Conservation (phyloP, 176 grass and related monocot genomes). For the Chrysopogon serrulatus region DNA sequence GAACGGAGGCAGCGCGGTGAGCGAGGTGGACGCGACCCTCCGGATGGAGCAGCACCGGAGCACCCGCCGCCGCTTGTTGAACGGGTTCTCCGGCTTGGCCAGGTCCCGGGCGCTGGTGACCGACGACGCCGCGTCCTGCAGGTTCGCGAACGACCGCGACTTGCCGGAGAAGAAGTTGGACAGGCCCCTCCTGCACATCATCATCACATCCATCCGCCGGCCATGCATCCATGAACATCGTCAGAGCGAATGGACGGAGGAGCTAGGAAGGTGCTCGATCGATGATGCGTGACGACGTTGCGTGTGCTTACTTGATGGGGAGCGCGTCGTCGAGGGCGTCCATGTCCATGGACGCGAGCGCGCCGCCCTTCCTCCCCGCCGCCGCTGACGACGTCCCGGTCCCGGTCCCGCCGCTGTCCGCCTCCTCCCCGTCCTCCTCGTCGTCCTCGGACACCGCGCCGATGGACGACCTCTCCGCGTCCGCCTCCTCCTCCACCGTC, state of each 20-base stretch:
- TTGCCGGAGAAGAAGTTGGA: slow-evolving; percentile 92
- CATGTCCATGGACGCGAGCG: slow-evolving; percentile 50
- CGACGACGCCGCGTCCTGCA: slow-evolving; percentile 40
- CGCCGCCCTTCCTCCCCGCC: not conserved
- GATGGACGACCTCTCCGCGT: slow-evolving; percentile 33
- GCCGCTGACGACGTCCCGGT: too few relatives aligned
- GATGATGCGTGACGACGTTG: too few relatives aligned
- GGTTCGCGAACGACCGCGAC: slow-evolving; percentile 81
- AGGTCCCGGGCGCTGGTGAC: slow-evolving; percentile 46
- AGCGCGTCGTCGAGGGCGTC: slow-evolving; percentile 71
- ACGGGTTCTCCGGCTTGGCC: slow-evolving; percentile 86
- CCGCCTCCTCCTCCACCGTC: slow-evolving; percentile 29
- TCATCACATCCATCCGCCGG: too few relatives aligned
- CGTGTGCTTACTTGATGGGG: slow-evolving; percentile 50
- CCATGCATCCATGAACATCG: too few relatives aligned
- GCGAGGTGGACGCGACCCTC: slow-evolving; percentile 50
- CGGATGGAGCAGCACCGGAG: slow-evolving; percentile 56
- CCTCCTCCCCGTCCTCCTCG: slow-evolving; percentile 37
- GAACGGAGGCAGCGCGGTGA: slow-evolving; percentile 38
- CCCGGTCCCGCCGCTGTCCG: slow-evolving; percentile 14
- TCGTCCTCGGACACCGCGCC: slow-evolving; percentile 25
- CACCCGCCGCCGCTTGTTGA: slow-evolving; percentile 80
- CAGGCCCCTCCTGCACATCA: slow-evolving; percentile 55
- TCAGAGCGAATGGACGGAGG: too few relatives aligned
- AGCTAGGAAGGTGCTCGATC: too few relatives aligned